Base-by-base conservation (phyloP, 2,329 filamentous ascomycete genomes). In the Pleoardoris graminearum region DNA sequence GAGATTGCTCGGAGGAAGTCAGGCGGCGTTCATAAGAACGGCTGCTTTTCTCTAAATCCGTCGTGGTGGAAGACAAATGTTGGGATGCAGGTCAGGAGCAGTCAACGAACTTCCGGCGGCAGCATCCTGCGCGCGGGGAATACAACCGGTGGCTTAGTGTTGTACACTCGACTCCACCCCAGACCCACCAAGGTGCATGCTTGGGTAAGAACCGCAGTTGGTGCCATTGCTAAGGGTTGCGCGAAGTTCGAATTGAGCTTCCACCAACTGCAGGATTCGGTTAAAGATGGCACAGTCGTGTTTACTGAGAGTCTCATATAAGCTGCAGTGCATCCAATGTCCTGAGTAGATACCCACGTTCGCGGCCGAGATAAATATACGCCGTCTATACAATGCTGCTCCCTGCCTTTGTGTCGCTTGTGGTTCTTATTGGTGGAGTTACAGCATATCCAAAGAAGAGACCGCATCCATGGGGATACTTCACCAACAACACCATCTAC, bases 401-500 rank as follows among this genome's bases (percentile, higher is more conserved):
- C 7, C 33, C 14, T n/a, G 8, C 33, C 7, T 17, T 23, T 27
- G n/a, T 44, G 12, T 7, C 37, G 3, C 21, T 14, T 12, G 36
- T 10, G 14, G n/a, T 30, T 23, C 19, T 41, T 27, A 16, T 19
- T 16, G 21, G 21, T 6, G 12, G 19, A 12, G 37, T 27, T n/a
- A 16, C 16, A 23, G 8, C 37, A 19, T n/a, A n/a, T n/a, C 39
- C 5, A 33, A 22, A 10, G 17, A 14, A 4, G n/a, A 12, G 10
- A 39, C 51, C 56, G 5, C 19, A 55, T 17, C 56, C 60, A 27
- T 62, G 50, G 49, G 58, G 60, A 2, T 58, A 44, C 45, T 64
- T 62, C 38, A 53, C 50, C 25, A 62, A 64, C 50, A 60, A 60
- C 39, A 64, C 60, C 32, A 61, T 62, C 39, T 62, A 59, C 33